These are phyloP conservation scores for Suhomyces terraborum DNA, from an alignment of 1,139 yeast genomes.

Conservation along the genomic window DNA sequence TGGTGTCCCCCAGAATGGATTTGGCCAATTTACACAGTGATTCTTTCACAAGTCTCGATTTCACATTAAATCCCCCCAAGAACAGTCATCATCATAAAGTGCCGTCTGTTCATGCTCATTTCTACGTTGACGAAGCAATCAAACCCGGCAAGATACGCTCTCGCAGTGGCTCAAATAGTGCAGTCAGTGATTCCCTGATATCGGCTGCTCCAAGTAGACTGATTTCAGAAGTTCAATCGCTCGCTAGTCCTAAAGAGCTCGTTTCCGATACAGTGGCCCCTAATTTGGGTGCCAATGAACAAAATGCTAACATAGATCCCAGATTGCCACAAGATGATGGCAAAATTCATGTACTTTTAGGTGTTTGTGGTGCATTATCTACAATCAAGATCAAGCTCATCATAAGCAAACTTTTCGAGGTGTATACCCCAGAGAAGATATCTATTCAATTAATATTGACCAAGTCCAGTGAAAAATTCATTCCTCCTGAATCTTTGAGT, in stretches of 20 bases:
- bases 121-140: conserved; percentile 69
- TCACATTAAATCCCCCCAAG: conserved; percentile 34
- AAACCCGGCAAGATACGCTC: conserved; percentile 51
- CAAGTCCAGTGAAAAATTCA: conserved; percentile 78
- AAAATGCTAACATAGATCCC: conserved; percentile 65
- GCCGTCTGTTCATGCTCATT: conserved; percentile 78
- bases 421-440: conserved; percentile 72
- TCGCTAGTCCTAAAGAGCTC: conserved; percentile 1
- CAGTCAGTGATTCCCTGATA: conserved; percentile 6
- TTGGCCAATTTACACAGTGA: conserved; percentile 13
- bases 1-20: conserved; percentile 14
- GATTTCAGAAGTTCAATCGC: conserved; percentile 5
- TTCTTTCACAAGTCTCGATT: conserved; percentile 32
- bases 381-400: conserved; percentile 74
- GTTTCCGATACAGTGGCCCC: neutral
- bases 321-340: conserved; percentile 90
- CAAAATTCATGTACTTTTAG: conserved; percentile 79
- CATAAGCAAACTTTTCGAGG: conserved; percentile 73
- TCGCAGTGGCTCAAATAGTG: conserved; percentile 40
- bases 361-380: conserved; percentile 88
- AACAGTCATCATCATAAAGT: conserved; percentile 50
- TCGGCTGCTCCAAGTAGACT: conserved; percentile 7
- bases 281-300: conserved; percentile 32
- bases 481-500: conserved; percentile 56
- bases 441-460: conserved; percentile 83